A percentile compares a stretch with the other conserved stretches of the same genome.
These are phyloP conservation scores for Nothomitra cinnamomea DNA, from an alignment of 2,329 filamentous ascomycete species.

Conservation along the genomic window DNA sequence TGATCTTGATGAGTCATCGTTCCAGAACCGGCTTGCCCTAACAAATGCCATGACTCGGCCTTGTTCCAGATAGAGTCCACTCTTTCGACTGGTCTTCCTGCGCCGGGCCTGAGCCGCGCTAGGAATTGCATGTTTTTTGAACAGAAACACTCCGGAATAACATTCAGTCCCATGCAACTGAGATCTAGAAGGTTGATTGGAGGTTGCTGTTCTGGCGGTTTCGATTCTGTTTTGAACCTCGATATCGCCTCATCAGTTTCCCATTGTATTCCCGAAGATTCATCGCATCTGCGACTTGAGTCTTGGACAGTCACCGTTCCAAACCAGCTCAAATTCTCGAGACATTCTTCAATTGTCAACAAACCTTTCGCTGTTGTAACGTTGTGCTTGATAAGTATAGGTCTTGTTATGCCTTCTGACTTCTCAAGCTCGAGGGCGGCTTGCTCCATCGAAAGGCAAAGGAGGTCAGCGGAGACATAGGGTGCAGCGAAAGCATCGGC, in stretches of 20 bases:
- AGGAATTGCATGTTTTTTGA: not conserved
- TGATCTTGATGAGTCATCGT: not conserved
- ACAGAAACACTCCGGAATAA: not conserved
- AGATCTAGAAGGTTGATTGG: not conserved
- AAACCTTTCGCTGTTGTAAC: not conserved
- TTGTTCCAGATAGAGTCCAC: not conserved
- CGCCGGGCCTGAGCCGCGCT: not conserved
- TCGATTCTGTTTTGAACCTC: not conserved
- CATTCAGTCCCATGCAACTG: not conserved
- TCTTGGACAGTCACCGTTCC: not conserved
- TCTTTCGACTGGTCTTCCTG: not conserved
- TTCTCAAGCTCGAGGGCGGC: not conserved
- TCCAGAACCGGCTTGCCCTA: not conserved
- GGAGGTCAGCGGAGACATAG: not conserved
- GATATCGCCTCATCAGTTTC: not conserved
- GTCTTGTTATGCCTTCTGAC: not conserved
- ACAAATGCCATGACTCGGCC: not conserved
- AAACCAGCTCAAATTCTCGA: not conserved
- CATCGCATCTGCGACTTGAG: not conserved
- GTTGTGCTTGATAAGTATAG: not conserved
- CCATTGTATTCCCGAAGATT: not conserved
- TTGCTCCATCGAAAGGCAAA: not conserved
- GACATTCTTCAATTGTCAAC: not conserved
- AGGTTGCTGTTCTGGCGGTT: not conserved
- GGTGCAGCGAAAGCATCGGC: not conserved